Percentiles rank a stretch among this genome's conserved stretches.
Conservation (phyloP, 176 grass and related monocot species). For the Aechmea fasciata region DNA sequence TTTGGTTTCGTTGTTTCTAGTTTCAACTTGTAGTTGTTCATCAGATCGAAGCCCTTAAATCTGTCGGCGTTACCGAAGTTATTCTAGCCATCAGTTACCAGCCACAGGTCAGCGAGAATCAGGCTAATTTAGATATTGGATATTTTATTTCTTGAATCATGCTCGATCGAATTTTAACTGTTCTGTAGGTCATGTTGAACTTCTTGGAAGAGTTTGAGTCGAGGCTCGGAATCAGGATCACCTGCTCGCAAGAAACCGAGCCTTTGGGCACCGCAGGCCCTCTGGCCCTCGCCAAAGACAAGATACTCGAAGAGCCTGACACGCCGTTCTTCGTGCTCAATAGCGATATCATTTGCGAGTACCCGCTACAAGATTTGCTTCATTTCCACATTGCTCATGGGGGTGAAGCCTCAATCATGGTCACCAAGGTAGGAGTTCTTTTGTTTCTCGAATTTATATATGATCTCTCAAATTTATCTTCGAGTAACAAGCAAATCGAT, state of each 20-base stretch:
- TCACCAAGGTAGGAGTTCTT: conserved; percentile 5
- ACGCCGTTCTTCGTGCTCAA: conserved; percentile 16
- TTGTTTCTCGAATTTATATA: background rate
- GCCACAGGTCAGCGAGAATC: conserved; percentile 7
- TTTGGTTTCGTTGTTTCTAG: too few relatives aligned
- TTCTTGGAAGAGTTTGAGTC: conserved; percentile 8
- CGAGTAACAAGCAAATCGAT: too few relatives aligned
- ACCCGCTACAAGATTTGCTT: background rate
- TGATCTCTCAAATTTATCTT: background rate
- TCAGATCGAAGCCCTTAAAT: background rate
- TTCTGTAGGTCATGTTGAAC: conserved; percentile 9
- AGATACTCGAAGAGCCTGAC: conserved; percentile 2
- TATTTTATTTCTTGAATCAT: background rate
- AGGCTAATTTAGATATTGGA: too few relatives aligned
- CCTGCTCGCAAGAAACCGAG: conserved; percentile 19
- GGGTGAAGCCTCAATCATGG: conserved; percentile 10
- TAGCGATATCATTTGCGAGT: conserved; percentile 1
- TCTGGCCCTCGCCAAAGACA: conserved; percentile 13
- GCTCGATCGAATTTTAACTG: too few relatives aligned
- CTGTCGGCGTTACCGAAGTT: conserved; percentile 8
- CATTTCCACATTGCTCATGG: conserved; percentile 5
- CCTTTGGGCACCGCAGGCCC: conserved; percentile 16
- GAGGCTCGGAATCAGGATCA: conserved; percentile 6
- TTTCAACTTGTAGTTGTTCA: too few relatives aligned
- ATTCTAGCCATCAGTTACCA: conserved; percentile 16